These are phyloP conservation scores for Aspergillus panamensis DNA, from an alignment of 495 filamentous ascomycete genomes.

Conservation along the genomic window DNA sequence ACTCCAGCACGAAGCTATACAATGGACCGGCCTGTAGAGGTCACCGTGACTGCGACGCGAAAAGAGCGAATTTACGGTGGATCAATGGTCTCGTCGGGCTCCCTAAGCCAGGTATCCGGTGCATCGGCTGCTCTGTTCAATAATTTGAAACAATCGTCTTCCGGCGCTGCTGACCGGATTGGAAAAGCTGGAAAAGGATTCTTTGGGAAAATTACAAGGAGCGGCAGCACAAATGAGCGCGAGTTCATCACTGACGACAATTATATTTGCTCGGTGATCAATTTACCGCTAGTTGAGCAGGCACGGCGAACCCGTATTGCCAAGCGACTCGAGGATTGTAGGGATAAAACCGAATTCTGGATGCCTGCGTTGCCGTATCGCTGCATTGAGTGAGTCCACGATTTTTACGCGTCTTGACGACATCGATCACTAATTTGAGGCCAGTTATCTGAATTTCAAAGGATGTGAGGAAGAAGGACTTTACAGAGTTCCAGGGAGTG, in stretches of 20 bases:
- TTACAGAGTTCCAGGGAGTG: slow-evolving; percentile 83
- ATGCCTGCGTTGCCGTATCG: slow-evolving; percentile 92
- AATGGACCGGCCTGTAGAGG: slow-evolving; percentile 53
- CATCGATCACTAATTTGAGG: slow-evolving; percentile 15
- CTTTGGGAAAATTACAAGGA: slow-evolving; percentile 70
- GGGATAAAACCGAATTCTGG: slow-evolving; percentile 95
- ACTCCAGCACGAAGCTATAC: slow-evolving; percentile 59
- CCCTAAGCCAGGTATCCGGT: slow-evolving; percentile 59
- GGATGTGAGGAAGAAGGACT: slow-evolving; percentile 87
- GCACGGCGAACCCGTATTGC: slow-evolving; percentile 83
- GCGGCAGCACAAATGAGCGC: slow-evolving; percentile 65
- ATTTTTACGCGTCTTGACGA: not conserved
- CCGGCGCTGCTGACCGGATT: slow-evolving; percentile 65
- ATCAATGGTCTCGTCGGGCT: slow-evolving; percentile 51
- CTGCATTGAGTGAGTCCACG: slow-evolving; percentile 67
- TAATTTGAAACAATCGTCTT: slow-evolving; percentile 67
- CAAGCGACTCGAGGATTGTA: slow-evolving; percentile 73
- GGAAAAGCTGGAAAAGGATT: slow-evolving; percentile 74
- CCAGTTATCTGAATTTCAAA: slow-evolving; percentile 80
- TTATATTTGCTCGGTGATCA: slow-evolving; percentile 75
- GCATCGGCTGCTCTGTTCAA: slow-evolving; percentile 64
- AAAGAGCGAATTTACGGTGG: slow-evolving; percentile 49
- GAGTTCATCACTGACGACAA: slow-evolving; percentile 69
- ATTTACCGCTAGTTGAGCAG: slow-evolving; percentile 76
- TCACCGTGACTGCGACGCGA: slow-evolving; percentile 29